A percentile compares a stretch with the other conserved stretches of the same genome.
These are phyloP conservation scores for Trematosphaeria pertusa DNA, from an alignment of 2,329 filamentous ascomycete species.

Conservation along the genomic window DNA sequence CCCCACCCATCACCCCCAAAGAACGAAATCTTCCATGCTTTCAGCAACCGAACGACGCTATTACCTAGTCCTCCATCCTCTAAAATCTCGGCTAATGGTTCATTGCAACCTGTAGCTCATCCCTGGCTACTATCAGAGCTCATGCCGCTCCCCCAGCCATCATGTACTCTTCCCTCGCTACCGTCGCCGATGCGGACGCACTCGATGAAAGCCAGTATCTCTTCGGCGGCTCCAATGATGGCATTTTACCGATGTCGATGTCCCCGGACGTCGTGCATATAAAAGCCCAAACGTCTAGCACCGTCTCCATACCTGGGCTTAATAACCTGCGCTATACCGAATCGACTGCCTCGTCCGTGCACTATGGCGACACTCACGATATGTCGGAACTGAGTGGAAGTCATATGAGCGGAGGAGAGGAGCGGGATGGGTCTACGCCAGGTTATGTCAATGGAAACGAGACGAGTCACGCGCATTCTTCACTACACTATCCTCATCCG, in stretches of 20 bases:
- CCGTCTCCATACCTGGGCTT: slow-evolving; percentile 40
- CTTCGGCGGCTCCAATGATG: slow-evolving; percentile 41
- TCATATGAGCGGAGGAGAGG: slow-evolving; percentile 40
- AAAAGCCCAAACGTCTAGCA: slow-evolving; percentile 36
- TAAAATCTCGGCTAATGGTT: slow-evolving; percentile 29
- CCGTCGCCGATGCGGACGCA: slow-evolving; percentile 40
- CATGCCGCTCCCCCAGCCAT: slow-evolving; percentile 33
- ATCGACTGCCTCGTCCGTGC: slow-evolving; percentile 49
- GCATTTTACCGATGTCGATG: slow-evolving; percentile 40
- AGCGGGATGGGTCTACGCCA: slow-evolving; percentile 39
- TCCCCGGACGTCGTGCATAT: slow-evolving; percentile 41
- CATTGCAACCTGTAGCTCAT: slow-evolving; percentile 28
- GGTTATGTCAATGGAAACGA: slow-evolving; percentile 36
- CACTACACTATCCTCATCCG: slow-evolving; percentile 35
- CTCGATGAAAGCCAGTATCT: slow-evolving; percentile 45
- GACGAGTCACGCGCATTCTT: slow-evolving; percentile 36
- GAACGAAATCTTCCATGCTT: slow-evolving; percentile 38
- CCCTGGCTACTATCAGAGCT: slow-evolving; percentile 32
- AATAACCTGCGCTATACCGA: slow-evolving; percentile 48
- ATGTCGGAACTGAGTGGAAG: slow-evolving; percentile 43
- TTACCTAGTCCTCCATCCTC: slow-evolving; percentile 15
- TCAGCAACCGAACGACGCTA: slow-evolving; percentile 18
- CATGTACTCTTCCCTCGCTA: slow-evolving; percentile 46
- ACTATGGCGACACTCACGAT: slow-evolving; percentile 46
- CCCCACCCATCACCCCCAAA: slow-evolving; percentile 32